Conservation (phyloP, 2,329 filamentous ascomycete genomes). For the Lachnellula hyalina region DNA sequence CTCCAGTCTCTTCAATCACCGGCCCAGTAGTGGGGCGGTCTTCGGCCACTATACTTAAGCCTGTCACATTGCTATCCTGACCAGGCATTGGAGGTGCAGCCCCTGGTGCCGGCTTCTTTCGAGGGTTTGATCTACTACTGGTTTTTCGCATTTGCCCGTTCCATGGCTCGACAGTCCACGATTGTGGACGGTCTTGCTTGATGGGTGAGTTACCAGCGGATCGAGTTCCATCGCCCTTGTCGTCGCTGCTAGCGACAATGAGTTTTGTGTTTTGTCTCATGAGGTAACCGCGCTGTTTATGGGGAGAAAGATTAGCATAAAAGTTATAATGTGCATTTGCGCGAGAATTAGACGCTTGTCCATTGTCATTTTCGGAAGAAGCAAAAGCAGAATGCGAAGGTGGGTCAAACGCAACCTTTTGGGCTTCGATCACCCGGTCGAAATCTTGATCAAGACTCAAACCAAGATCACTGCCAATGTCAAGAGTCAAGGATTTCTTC, state of each 20-base stretch:
- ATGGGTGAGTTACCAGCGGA: constrained; percentile 64
- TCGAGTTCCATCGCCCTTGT: constrained; percentile 56
- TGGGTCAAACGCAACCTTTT: constrained; percentile 73
- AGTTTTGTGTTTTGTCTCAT: constrained; percentile 99
- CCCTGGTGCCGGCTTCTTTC: constrained; percentile 39
- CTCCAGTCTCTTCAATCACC: constrained; percentile 68
- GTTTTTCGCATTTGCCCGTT: constrained; percentile 70
- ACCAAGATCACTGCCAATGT: constrained; percentile 68
- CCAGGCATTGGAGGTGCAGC: constrained; percentile 79
- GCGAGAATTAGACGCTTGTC: constrained; percentile 41
- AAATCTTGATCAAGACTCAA: constrained; percentile 89
- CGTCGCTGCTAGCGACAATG: constrained; percentile 76
- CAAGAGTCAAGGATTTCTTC: constrained; percentile 75
- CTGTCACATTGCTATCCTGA: constrained; percentile 69
- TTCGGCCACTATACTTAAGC: constrained; percentile 62
- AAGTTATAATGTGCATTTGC: constrained; percentile 7
- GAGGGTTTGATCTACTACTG: constrained; percentile 46
- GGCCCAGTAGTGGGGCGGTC: constrained; percentile 40
- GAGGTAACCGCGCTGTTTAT: constrained; percentile 87
- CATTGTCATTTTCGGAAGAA: constrained; percentile 23
- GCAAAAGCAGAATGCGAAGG: constrained; percentile 21
- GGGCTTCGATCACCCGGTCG: constrained; percentile 87
- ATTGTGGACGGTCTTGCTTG: constrained; percentile 77
- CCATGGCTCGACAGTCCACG: constrained; percentile 97
- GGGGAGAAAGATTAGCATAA: constrained; percentile 58